Evolutionary conservation across 1,284 basidiomycete genomes (phyloP), one percentile per base, ranked within the genome.

Genomic region (Lentinus polychrous): DNA sequence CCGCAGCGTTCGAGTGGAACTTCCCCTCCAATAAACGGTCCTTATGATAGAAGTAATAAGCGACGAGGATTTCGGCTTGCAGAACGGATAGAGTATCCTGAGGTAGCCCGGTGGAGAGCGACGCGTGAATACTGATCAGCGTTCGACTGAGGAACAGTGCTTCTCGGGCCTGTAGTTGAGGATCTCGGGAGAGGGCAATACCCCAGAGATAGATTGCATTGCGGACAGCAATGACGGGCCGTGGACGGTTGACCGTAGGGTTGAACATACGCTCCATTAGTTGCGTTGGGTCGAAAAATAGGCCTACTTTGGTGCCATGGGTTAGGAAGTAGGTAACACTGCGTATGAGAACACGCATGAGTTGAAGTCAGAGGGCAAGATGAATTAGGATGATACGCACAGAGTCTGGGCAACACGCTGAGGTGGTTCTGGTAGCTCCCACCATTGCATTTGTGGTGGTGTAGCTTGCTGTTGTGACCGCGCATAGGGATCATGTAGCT

Each of bases 31-130:
- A 54, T 17, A 65, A 54, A n/a, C 66, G 58, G 14, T 63, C 64
- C n/a, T 65, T 60, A 35, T 60, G 62, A 40, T 68, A 63, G 55
- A 69, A 71, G 53, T 71, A 73, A 38, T 65, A 61, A 0, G 70
- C 66, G 20, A 74, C 60, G 2, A 74, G 60, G 3, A 70, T 57
- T 44, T 72, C 67, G 0, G 71, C 70, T 52, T 72, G 70, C 12
- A 72, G 61, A 17, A 58, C 60, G 43, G 70, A 62, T 6, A 78
- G 53, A 33, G 76, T 63, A 15, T 70, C 53, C 10, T 66, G 58
- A 44, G 59, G 58, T 36, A 64, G 63, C 4, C 62, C 57, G n/a
- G 56, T 20, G 40, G 33, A 64, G 45, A 58, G 62, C 46, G 54
- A 62, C 48, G 45, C 61, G 14, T 63, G 57, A 45, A 55, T 61